These are phyloP conservation scores for Madurella mycetomatis DNA, from an alignment of 2,329 filamentous ascomycete species.

Conservation along the genomic window DNA sequence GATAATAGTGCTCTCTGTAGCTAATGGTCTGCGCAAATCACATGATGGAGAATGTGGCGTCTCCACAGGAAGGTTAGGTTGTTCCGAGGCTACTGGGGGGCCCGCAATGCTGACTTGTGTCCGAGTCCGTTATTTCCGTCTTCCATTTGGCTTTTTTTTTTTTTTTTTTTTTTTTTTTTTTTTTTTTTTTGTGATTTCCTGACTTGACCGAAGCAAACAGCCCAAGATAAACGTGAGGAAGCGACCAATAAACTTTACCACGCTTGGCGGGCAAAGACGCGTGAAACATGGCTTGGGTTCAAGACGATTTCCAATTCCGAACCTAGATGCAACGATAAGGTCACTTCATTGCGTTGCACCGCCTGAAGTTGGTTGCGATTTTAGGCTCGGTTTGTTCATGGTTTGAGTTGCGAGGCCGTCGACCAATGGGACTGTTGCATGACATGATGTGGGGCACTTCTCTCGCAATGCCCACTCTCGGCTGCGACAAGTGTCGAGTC, in stretches of 20 bases:
- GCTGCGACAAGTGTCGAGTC: not conserved
- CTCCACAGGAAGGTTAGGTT: too few species aligned
- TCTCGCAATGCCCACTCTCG: not conserved
- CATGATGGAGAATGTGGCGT: not conserved
- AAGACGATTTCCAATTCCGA: too few species aligned
- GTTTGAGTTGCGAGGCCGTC: conserved; percentile 9
- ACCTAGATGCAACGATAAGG: not conserved
- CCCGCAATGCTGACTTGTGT: too few species aligned
- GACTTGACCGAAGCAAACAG: too few species aligned
- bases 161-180: too few species aligned
- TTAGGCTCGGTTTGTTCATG: conserved; percentile 15
- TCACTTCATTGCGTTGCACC: conserved; percentile 7
- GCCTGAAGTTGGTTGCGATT: conserved; percentile 8
- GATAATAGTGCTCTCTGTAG: not conserved
- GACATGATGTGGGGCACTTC: conserved; percentile 2
- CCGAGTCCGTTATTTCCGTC: too few species aligned
- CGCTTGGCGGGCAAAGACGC: not conserved
- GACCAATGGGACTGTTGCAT: conserved; percentile 10
- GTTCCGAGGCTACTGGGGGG: too few species aligned
- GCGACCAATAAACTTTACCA: too few species aligned
- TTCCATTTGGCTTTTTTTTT: too few species aligned
- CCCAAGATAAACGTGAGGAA: too few species aligned
- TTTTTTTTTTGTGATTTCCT: too few species aligned
- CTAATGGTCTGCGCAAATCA: not conserved
- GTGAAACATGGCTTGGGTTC: too few species aligned